These are phyloP conservation scores for Phytophthora sp. DNA, from an alignment of 352 stramenopile species.

Conservation along the genomic window DNA sequence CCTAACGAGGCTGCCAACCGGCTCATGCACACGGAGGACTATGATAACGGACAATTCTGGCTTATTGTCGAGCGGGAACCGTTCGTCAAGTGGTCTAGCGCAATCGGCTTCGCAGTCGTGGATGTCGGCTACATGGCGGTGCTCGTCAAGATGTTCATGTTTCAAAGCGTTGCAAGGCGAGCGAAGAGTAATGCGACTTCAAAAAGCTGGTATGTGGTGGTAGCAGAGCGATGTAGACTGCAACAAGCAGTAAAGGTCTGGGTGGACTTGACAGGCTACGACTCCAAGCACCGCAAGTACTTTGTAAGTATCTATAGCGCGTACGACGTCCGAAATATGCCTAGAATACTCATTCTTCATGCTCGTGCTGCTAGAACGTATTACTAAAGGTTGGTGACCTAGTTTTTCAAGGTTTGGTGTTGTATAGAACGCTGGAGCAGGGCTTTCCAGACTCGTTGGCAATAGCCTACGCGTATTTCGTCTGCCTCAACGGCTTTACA, in stretches of 20 bases:
- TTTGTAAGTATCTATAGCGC: constrained; percentile 8
- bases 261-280: constrained; percentile 14
- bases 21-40: constrained; percentile 33
- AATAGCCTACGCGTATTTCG: constrained; percentile 24
- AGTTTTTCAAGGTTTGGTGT: constrained; percentile 24
- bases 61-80: constrained; percentile 23
- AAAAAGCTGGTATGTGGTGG: constrained; percentile 12
- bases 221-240: constrained; percentile 5
- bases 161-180: background rate
- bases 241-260: constrained; percentile 2
- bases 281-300: constrained; percentile 20
- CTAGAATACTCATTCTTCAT: background rate
- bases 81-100: constrained; percentile 13
- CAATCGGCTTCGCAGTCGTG: constrained; percentile 14
- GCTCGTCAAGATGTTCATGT: constrained; percentile 28
- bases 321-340: background rate
- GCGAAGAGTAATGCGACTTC: background rate
- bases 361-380: constrained; percentile 24
- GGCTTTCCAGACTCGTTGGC: constrained; percentile 25
- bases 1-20: constrained; percentile 33
- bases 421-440: constrained; percentile 23
- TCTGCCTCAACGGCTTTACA: constrained; percentile 29
- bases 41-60: constrained; percentile 40
- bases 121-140: constrained; percentile 12
- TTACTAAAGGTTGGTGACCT: constrained; percentile 37